Evolutionary conservation across 345 rosid genomes (phyloP).

Genomic region (Sonneratia alba): DNA sequence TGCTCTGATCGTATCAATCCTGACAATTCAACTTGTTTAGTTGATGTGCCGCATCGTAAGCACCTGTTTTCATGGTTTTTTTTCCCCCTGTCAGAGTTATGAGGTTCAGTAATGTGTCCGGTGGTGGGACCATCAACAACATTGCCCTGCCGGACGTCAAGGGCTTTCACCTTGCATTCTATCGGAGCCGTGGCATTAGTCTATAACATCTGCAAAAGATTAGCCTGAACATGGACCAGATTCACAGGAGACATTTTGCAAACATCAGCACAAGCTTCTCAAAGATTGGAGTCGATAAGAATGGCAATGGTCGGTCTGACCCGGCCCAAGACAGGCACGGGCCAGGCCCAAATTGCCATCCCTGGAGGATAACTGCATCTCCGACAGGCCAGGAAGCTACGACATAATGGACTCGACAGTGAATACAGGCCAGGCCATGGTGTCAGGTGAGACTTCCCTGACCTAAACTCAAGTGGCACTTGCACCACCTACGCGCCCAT

Average conservation of each 20-base stretch:
- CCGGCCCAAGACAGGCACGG: no score
- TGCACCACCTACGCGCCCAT: constrained; percentile 31
- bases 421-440: constrained; percentile 58
- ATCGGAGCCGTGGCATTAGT: constrained; percentile 25
- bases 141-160: constrained; percentile 29
- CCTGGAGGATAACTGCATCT: constrained; percentile 60
- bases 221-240: constrained; percentile 64
- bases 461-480: constrained; percentile 19
- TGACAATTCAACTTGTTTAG: background rate
- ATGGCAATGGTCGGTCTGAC: no score
- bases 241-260: constrained; percentile 35
- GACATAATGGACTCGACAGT: constrained; percentile 22
- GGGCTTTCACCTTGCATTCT: constrained; percentile 35
- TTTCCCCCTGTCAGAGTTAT: constrained; percentile 27
- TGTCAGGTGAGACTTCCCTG: constrained; percentile 27
- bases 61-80: background rate
- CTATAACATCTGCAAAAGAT: constrained; percentile 16
- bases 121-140: constrained; percentile 27
- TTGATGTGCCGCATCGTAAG: background rate
- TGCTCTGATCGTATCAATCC: background rate
- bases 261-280: constrained; percentile 29
- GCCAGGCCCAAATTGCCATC: no score
- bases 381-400: constrained; percentile 40
- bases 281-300: constrained; percentile 26
- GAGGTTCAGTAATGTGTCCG: constrained; percentile 24